Evolutionary conservation across 1,284 basidiomycete species (phyloP), one percentile per base, ranked within the genome.

Genomic region (Inonotus obliquus): DNA sequence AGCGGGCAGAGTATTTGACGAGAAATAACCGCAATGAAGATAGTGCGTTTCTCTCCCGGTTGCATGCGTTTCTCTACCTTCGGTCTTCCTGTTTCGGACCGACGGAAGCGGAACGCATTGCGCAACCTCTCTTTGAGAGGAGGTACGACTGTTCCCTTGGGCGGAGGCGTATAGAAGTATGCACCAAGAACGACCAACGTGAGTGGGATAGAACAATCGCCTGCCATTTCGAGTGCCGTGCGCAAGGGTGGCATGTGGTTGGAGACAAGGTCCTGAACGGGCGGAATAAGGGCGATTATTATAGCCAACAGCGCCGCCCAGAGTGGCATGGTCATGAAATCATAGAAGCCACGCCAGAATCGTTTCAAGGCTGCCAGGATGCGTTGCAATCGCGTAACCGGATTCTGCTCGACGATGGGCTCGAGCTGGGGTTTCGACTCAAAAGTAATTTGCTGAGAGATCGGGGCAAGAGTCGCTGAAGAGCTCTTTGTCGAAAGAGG

Each of bases 151-250:
- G 37, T 38, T 35, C 54, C 63, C 27, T 67, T 68, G 5, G 65
- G 54, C 37, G 57, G 57, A 14, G 74, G 70, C 4, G 67, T 75
- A 71, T 91, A 89, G 74, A 97, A 97, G 79, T 96, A 97, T 7
- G 91, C 94, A 17, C 95, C 95, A 49, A 98, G 86, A 7, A 97
- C 94, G 62, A 98, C 82, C 39, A 98, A 78, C 1, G 95, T 97
- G 23, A 97, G 72, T 0, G 95, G 95, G 66, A 98, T 88, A 0
- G 91, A 92, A 69, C 92, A 94, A 66, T 82, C 84, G 1, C 93
- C 92, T 0, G 90, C 87, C 27, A 79, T 76, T 21, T 79, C 80
- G 64, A 95, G 76, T 0, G 92, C 90, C 53, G 85, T 83, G 67
- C 87, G 91, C 59, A 95, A 74, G 0, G 91, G 87, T 44, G 79